phyloP scores from a whole-genome alignment of 2,329 filamentous ascomycete species.

The Ceratocystis smalleyi region DNA sequence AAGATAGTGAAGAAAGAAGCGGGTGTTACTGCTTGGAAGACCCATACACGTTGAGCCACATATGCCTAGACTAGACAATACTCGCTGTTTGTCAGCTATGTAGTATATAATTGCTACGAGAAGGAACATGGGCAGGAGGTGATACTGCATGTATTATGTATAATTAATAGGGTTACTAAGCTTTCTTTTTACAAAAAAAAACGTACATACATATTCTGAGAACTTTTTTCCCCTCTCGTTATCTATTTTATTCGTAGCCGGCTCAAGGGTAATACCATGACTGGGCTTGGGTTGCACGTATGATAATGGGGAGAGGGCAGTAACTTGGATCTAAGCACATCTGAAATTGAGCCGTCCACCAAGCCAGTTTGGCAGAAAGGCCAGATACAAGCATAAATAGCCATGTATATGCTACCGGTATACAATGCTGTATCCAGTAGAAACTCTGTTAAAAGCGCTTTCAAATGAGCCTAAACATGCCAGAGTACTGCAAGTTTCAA shows the following conservation, averaged over 20 bases:
- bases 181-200: too few species aligned
- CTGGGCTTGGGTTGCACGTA: not conserved
- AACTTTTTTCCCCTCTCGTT: not conserved
- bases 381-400: not conserved
- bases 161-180: not conserved
- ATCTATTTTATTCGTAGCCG: not conserved
- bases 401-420: not conserved
- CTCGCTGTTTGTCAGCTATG: not conserved
- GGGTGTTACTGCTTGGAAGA: not conserved
- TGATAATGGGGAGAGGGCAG: not conserved
- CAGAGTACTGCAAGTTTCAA: not conserved
- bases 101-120: not conserved
- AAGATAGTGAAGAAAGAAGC: too few species aligned
- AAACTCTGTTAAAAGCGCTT: conserved; percentile 5
- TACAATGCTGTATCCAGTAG: not conserved
- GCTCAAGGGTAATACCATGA: not conserved
- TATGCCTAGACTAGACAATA: not conserved
- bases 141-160: not conserved
- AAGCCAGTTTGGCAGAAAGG: not conserved
- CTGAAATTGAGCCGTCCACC: not conserved
- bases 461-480: conserved; percentile 13
- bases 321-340: not conserved
- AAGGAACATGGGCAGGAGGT: not conserved
- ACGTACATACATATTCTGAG: not conserved
- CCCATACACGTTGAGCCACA: not conserved